Evolutionary conservation across 495 filamentous ascomycete genomes (phyloP), one percentile per base, ranked within the genome.

Genomic region (Penicillium coprophilum): DNA sequence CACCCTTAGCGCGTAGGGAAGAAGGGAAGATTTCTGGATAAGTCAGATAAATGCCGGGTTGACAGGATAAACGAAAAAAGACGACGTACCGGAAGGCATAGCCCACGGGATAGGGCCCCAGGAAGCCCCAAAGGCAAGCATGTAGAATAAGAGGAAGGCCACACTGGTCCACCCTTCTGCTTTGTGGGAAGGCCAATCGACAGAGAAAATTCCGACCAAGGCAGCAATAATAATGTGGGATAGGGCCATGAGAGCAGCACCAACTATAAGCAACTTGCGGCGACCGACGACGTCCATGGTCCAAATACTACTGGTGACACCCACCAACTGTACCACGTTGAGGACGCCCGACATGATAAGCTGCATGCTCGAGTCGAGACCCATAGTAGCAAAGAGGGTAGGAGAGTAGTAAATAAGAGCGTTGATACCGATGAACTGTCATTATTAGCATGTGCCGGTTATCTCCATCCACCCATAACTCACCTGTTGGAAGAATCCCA

Each of bases 261-360:
- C 80, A 50, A 62, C 63, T 19, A 81, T 67, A 15, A 83, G 63
- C 10, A 83, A 61, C 15, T 73, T 71, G 28, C 77, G 75, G 15
- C 77, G 71, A 21, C 79, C 79, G 27, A 80, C 58, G 10, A 63
- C 66, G 41, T 81, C 77, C 74, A 81, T 79, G 0, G 73, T 77
- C 74, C 73, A 80, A n/a, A 81, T 48, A 58, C 68, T 73, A n/a
- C 69, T 75, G 19, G 63, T 61, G 0, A 80, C 76, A 19, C 79
- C 79, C 13, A 80, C 71, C 8, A 82, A 63, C 46, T 85, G 81
- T 20, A 74, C 69, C 13, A 85, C 63, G 53, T 85, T 85, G 34
- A 83, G 68, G 19, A 86, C 77, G 13, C 83, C 82, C 6, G 81
- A 82, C 75, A 85, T 81, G 53, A 82, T 72, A 9, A 85, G 71